phyloP scores from a whole-genome alignment of 208 protist species.

The Novymonas esmeraldas region DNA sequence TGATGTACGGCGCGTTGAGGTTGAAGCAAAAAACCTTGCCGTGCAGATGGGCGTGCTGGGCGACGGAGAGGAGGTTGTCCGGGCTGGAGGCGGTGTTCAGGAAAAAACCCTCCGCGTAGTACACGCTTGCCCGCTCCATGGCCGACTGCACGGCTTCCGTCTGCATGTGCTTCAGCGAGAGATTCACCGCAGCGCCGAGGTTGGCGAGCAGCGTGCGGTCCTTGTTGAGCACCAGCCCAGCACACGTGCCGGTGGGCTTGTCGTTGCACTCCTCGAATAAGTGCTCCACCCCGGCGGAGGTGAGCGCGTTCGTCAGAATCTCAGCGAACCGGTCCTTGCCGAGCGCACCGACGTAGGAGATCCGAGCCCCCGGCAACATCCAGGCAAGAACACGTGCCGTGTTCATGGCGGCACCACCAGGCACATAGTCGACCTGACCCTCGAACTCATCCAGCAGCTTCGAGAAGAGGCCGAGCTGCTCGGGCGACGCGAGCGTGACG shows the following conservation, averaged over 20 bases:
- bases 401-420: conserved; percentile 98
- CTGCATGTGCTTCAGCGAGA: conserved; percentile 82
- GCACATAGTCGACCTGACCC: conserved; percentile 89
- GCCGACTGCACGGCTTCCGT: conserved; percentile 45
- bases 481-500: conserved; percentile 92
- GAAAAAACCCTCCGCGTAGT: conserved; percentile 95
- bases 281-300: conserved; percentile 69
- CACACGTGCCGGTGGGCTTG: conserved; percentile 96
- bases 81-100: conserved; percentile 94
- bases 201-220: conserved; percentile 94
- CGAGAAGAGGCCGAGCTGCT: conserved; percentile 93
- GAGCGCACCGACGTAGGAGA: conserved; percentile 91
- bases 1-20: conserved; percentile 95
- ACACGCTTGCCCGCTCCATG: conserved; percentile 69
- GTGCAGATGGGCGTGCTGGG: conserved; percentile 78
- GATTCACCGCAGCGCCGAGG: conserved; percentile 91
- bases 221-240: conserved; percentile 92
- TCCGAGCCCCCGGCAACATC: conserved; percentile 44
- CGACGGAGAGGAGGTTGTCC: conserved; percentile 68
- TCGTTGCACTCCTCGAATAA: conserved; percentile 70
- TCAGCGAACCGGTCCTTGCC: conserved; percentile 92
- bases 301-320: conserved; percentile 60
- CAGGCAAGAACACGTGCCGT: conserved; percentile 89
- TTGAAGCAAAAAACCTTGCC: conserved; percentile 95
- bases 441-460: conserved; percentile 55